Percentiles rank a stretch among this genome's conserved stretches.
Conservation (phyloP, 106 monocot genomes). For the Allium sativum region DNA sequence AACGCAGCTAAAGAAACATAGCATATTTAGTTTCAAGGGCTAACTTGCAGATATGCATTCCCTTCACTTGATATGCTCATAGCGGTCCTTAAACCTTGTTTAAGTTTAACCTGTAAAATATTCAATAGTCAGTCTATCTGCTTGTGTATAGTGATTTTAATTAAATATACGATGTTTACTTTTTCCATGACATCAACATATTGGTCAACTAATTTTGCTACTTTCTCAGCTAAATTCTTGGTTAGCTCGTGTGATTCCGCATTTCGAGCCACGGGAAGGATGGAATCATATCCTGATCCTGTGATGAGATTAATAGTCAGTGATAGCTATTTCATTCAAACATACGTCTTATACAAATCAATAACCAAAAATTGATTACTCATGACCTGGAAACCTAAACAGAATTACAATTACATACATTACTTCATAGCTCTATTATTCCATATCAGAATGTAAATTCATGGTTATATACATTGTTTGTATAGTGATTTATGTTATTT, state of each 20-base stretch:
- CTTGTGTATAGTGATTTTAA: not conserved
- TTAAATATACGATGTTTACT: conserved; percentile 21
- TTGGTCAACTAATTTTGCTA: conserved; percentile 50
- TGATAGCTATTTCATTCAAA: too few species aligned
- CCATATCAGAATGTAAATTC: too few species aligned
- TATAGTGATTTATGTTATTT: too few species aligned
- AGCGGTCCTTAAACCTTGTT: conserved; percentile 81
- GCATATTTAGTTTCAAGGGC: not conserved
- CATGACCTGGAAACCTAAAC: too few species aligned
- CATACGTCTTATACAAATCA: too few species aligned
- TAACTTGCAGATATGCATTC: conserved; percentile 88
- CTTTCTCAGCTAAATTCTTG: conserved; percentile 43
- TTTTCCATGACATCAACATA: conserved; percentile 98
- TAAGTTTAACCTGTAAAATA: conserved; percentile 67
- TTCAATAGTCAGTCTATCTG: not conserved
- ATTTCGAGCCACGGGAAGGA: conserved; percentile 67
- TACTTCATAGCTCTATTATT: too few species aligned
- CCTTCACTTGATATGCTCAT: conserved; percentile 95
- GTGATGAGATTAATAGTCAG: not conserved
- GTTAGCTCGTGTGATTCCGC: conserved; percentile 65
- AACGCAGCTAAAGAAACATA: not conserved
- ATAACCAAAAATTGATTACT: too few species aligned
- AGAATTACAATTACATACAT: too few species aligned
- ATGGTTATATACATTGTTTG: too few species aligned
- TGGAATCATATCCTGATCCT: conserved; percentile 82